Evolutionary conservation across 306 rosid genomes (phyloP).

Genomic region (Fragaria ananassa): DNA sequence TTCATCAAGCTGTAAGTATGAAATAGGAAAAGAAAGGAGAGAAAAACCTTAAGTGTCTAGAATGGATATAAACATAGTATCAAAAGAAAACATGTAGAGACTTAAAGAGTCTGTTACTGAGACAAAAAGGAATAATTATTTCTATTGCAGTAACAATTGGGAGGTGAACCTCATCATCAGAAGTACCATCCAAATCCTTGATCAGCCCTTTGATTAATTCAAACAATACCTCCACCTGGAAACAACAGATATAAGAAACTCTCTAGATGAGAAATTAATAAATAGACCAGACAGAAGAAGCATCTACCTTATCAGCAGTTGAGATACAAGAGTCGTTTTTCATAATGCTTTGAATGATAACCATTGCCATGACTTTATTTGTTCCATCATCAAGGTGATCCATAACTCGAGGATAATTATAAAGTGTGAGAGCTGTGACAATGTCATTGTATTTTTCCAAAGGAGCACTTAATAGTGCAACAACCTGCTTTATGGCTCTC

Average conservation of each 20-base stretch:
- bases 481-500: slow-evolving; percentile 46
- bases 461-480: slow-evolving; percentile 46
- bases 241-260: slow-evolving; percentile 9
- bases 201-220: slow-evolving; percentile 50
- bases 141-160: background rate
- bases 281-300: slow-evolving; percentile 14
- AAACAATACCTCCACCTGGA: slow-evolving; percentile 51
- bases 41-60: background rate
- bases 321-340: slow-evolving; percentile 45
- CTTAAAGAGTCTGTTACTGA: background rate
- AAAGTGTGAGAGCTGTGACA: slow-evolving; percentile 49
- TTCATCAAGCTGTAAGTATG: slow-evolving; percentile 39
- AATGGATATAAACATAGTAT: background rate
- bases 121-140: background rate
- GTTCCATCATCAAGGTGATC: slow-evolving; percentile 47
- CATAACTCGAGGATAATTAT: slow-evolving; percentile 54
- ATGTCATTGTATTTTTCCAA: slow-evolving; percentile 48
- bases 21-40: slow-evolving; percentile 14
- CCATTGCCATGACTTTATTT: slow-evolving; percentile 53
- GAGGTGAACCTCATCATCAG: slow-evolving; percentile 36
- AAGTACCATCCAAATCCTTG: slow-evolving; percentile 38
- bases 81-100: background rate
- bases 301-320: slow-evolving; percentile 46
- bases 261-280: slow-evolving; percentile 4
- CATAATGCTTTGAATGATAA: slow-evolving; percentile 48